Evolutionary conservation across 805 yeast species (phyloP).

Genomic region (Pichia nakasei): DNA sequence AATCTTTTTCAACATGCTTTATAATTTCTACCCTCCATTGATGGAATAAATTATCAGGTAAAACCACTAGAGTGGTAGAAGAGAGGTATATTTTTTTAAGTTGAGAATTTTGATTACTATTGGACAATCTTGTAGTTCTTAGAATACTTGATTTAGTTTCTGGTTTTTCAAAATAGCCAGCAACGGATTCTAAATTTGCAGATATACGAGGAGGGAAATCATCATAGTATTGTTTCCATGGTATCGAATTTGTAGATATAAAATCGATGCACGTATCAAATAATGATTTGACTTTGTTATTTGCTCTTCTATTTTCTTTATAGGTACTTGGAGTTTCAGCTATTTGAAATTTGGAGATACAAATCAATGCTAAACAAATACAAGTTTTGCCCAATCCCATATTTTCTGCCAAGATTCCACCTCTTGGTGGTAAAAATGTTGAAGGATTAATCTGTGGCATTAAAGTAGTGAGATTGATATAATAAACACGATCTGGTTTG

Average conservation of each 20-base stretch:
- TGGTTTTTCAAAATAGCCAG: constrained; percentile 36
- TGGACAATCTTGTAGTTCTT: constrained; percentile 12
- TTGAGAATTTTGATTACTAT: background rate
- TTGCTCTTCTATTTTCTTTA: constrained; percentile 1
- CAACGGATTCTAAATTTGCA: constrained; percentile 26
- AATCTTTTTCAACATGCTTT: constrained; percentile 40
- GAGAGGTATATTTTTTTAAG: constrained; percentile 33
- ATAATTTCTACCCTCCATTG: constrained; percentile 56
- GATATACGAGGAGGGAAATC: constrained; percentile 38
- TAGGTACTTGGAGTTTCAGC: constrained; percentile 33
- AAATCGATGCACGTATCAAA: constrained; percentile 34
- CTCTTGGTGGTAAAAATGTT: constrained; percentile 40
- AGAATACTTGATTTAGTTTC: constrained; percentile 1
- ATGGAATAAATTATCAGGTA: constrained; percentile 57
- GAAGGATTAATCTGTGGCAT: constrained; percentile 31
- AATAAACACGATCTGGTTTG: constrained; percentile 9
- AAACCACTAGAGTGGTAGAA: constrained; percentile 47
- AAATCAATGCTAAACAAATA: constrained; percentile 48
- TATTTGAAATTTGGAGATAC: constrained; percentile 44
- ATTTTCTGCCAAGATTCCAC: constrained; percentile 59
- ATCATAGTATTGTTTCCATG: constrained; percentile 44
- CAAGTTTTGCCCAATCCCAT: constrained; percentile 64
- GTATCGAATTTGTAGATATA: constrained; percentile 40
- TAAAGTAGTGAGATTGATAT: constrained; percentile 30
- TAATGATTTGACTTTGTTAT: constrained; percentile 15